Evolutionary conservation across 352 stramenopile genomes (phyloP), one percentile per base, ranked within the genome.

Genomic region (Phytophthora quininea): DNA sequence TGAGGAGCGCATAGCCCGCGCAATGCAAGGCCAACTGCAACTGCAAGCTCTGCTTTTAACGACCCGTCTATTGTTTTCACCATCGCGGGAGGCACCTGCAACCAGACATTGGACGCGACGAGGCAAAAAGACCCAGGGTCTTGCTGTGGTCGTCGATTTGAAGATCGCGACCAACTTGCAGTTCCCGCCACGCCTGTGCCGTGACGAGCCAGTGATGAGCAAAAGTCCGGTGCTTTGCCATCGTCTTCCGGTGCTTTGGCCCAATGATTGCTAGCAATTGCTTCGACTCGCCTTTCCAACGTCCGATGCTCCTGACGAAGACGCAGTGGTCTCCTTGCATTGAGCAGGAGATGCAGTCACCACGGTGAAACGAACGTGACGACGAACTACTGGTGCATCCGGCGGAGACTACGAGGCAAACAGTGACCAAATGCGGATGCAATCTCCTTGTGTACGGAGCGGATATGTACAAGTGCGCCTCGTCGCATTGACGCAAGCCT

Each of bases 41-140:
- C 38, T 46, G 38, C 38, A 46, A 46, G 19, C 19, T 24, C 38
- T 14, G 38, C 38, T 46, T 10, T 46, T 46, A 46, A 46, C 38
- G 38, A 10, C 14, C 38, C 38, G 38, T 46, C 38, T 46, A 46
- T 46, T 46, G 38, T 46, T 46, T 46, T 46, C 38, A 46, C 38
- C 38, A 46, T 46, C 38, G 9, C 38, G 14, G 38, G 9, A 10
- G 19, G 38, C 38, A 46, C 9, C 38, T 46, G 38, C 38, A 46
- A 46, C 38, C 38, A 46, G 38, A 24, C 3, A 10, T 24, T 3
- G 38, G 14, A 46, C 38, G 38, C 38, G 38, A 46, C 38, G 38
- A 46, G 38, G 38, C 38, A 46, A 24, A 24, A 24, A 24, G 19
- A 24, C 19, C 19, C 19, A 24, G 38, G 38, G 38, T 46, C 37